Conservation (phyloP, 2,329 filamentous ascomycete species). For the Chrysoporthe deuterocubensis region DNA sequence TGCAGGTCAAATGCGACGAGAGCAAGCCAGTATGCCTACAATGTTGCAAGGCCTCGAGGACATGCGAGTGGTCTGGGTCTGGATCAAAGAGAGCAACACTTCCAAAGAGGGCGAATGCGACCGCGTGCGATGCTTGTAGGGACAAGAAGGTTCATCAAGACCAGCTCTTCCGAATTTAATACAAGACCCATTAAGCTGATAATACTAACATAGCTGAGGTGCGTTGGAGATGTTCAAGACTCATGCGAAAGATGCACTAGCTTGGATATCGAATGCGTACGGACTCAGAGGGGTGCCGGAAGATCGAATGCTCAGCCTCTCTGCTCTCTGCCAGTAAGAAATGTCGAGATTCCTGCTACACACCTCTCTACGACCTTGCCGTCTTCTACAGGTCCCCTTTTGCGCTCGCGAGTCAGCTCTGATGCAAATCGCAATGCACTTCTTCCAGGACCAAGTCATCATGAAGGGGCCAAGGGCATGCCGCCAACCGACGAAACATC, state of each 20-base stretch:
- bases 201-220: conserved; percentile 13
- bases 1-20: conserved; percentile 23
- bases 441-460: too few relatives aligned
- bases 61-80: conserved; percentile 20
- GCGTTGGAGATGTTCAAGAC: conserved; percentile 21
- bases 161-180: too few relatives aligned
- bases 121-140: conserved; percentile 25
- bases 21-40: conserved; percentile 23
- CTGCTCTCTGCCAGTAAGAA: neutral
- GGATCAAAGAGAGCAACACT: conserved; percentile 2
- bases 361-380: too few relatives aligned
- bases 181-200: neutral
- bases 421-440: too few relatives aligned
- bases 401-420: too few relatives aligned
- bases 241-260: conserved; percentile 21
- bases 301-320: conserved; percentile 8
- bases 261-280: conserved; percentile 18
- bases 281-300: conserved; percentile 24
- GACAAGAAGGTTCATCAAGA: conserved; percentile 24
- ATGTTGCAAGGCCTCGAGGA: conserved; percentile 18
- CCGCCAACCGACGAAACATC: too few relatives aligned
- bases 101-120: conserved; percentile 23
- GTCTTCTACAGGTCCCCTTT: too few relatives aligned
- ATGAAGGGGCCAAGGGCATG: too few relatives aligned
- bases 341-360: too few relatives aligned